Base-by-base conservation (phyloP, 306 rosid species). In the Inga leiocalycina region DNA sequence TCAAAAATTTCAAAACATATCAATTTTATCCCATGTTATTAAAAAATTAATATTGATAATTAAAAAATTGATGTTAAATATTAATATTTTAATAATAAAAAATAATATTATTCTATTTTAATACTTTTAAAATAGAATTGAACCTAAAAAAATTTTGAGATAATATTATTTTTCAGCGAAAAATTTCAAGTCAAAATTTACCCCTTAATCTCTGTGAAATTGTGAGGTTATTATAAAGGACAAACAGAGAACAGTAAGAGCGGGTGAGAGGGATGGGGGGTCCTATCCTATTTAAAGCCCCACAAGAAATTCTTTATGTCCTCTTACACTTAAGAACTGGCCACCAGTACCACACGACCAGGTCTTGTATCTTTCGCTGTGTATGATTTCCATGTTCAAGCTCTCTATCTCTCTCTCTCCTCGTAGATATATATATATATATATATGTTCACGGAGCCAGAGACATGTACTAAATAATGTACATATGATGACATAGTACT, bases 221-320 rank as follows among this genome's bases (percentile, higher is more conserved):
- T 27, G 30, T 27, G 30, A 27, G 30, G 30, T 27, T 80, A 79
- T 59, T 61, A 22, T 43, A 88, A 89, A 85, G 93, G 91, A 91
- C 95, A 88, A 91, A 64, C 19, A 16, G 71, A 69, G 59, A 88
- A 66, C 86, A 82, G 78, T 85, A 74, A 82, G 87, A 84, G 89
- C n/a, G 59, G 11, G 76, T 86, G 90, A 10, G 56, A 22, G 61
- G 30, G 2, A 2, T 82, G 87, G 89, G 85, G 86, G 86, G 87
- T 51, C 91, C 80, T 78, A 66, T 84, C 46, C 86, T 86, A 77
- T 81, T 75, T 41, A 57, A 75, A 81, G 74, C 88, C 89, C 91
- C 90, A 87, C 88, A 85, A 17, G 75, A 84, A 85, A 81, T 87
- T 89, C 90, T 68, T 78, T 79, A 67, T 85, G 85, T 81, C 84